Evolutionary conservation across 257 asterid species (phyloP), one percentile per base, ranked within the genome.

Genomic region (Scutellaria barbata): DNA sequence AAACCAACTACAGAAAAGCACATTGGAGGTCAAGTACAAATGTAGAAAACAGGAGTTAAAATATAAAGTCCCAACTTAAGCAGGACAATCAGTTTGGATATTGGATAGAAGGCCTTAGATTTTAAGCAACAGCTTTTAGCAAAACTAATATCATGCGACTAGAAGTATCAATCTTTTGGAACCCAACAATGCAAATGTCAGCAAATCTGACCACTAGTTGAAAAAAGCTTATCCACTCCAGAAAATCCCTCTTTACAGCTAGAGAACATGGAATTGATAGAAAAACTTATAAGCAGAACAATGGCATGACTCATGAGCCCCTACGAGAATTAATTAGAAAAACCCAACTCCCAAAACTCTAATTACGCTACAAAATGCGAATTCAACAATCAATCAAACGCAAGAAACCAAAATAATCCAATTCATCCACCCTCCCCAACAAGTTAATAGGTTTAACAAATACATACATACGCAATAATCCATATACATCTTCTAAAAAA

Each of bases 381-480:
- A 56, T 39, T 35, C 45, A 52, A 42, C 22, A 30, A 67, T 30
- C 3, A 54, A 56, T 33, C 54, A 63, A 69, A 20, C 8, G 51
- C 35, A 25, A 11, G 40, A 13, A 58, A 20, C 14, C 52, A 47
- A 18, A 66, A 42, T 14, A 8, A 35, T 37, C 63, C n/a, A 55
- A 51, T 7, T 60, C 58, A 18, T 6, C 12, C 30, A 5, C 55
- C 8, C 37, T 10, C 13, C 22, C 30, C 66, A 6, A 43, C 41
- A 14, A 52, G 42, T 5, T 40, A 25, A 53, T 41, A 37, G 25
- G 6, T 45, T 14, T 22, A 53, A 25, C 30, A 52, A 53, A 18
- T n/a, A 54, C 17, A 41, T 7, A 20, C 22, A 35, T 10, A 18
- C 4, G 18, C 0, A 13, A 0, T 12, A 11, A 12, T 0, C 10